These are phyloP conservation scores for Torrubiellomyces zombiae DNA, from an alignment of 2,329 filamentous ascomycete genomes.

Conservation along the genomic window DNA sequence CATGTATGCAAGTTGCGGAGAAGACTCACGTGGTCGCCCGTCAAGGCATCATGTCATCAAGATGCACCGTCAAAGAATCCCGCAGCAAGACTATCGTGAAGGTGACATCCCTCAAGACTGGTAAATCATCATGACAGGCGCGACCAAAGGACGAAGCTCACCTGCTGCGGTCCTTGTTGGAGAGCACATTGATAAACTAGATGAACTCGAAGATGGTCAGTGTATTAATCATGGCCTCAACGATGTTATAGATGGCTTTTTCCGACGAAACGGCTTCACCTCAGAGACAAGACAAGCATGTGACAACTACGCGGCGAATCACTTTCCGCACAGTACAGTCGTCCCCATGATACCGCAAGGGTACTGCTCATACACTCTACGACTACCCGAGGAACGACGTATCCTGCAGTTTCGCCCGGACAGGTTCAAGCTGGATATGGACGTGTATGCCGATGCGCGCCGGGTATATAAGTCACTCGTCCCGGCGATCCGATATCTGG, in stretches of 20 bases:
- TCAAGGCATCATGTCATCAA: no score
- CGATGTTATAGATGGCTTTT: constrained; percentile 5
- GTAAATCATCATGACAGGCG: no score
- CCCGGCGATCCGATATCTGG: constrained; percentile 22
- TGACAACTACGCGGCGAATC: constrained; percentile 14
- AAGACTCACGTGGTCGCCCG: no score
- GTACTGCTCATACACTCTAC: constrained; percentile 34
- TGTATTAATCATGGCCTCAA: no score
- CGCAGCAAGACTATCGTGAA: no score
- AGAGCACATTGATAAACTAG: no score
- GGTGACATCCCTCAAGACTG: no score
- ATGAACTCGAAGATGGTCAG: constrained; percentile 1
- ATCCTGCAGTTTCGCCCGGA: constrained; percentile 32
- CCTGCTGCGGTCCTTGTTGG: no score
- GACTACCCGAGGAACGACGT: constrained; percentile 17
- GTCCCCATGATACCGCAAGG: constrained; percentile 24
- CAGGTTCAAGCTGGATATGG: constrained; percentile 23
- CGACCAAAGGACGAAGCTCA: no score
- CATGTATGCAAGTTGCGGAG: no score
- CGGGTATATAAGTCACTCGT: constrained; percentile 23
- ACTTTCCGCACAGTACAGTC: constrained; percentile 15
- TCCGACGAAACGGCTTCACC: constrained; percentile 9
- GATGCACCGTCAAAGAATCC: no score
- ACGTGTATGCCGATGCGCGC: constrained; percentile 19
- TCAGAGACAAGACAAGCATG: constrained; percentile 4